Base-by-base conservation (phyloP, 495 filamentous ascomycete species). In the Penicillium longicatenatum region DNA sequence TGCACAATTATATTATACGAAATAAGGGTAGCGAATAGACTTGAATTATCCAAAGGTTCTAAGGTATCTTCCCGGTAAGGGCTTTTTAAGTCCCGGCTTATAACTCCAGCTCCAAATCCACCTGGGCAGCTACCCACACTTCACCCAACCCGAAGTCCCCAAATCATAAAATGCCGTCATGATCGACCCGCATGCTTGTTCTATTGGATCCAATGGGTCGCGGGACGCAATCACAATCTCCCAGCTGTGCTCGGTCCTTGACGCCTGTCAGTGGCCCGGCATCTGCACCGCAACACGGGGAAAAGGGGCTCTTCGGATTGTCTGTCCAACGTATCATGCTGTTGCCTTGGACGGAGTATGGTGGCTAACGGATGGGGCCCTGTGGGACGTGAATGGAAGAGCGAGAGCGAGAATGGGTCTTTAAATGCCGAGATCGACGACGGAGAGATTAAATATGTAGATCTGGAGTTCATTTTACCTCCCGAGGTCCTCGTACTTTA, bases 241-340 rank as follows among this genome's bases (percentile, higher is more conserved):
- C 37, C 52, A 44, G 46, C 35, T 35, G 37, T 20, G 35, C 56
- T 61, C 55, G 20, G 9, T 17, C 7, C 52, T 30, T 51, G 44
- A 61, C 52, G 55, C 41, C 58, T 56, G 58, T 35, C 52, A 60
- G 12, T 26, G 26, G 24, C 46, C 16, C 45, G 26, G 45, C 45
- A 48, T 29, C 4, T 29, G 45, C 45, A 43, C 45, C 11, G 4
- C 8, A 33, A 50, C n/a, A 50, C 47, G 47, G 35, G 45, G 47
- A 21, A 26, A 30, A 24, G 22, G 22, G 22, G 45, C 1, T 29
- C 20, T 8, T 5, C 20, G 24, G 20, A 7, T 29, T 26, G 8
- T 21, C 45, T 29, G 14, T 14, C 45, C 21, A 14, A 29, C 45
- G 21, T 48, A 48, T 12, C 20, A 26, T 14, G 14, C 1, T 17